Percentiles rank a stretch among this genome's conserved stretches.
These are phyloP conservation scores for Zasmidium cellare DNA, from an alignment of 2,329 filamentous ascomycete species.

Conservation along the genomic window DNA sequence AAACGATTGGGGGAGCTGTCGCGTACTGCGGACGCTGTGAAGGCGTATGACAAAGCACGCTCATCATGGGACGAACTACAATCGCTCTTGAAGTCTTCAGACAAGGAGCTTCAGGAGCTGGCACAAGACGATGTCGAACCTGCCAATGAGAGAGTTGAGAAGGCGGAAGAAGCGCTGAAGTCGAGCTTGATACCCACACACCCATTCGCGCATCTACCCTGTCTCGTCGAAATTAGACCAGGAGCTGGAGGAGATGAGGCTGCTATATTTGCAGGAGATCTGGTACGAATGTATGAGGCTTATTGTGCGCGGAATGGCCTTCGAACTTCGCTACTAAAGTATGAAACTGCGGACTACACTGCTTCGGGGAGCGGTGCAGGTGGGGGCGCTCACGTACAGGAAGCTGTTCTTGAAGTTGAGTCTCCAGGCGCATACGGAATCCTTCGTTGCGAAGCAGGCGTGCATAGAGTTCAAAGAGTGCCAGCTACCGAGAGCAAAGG, in stretches of 20 bases:
- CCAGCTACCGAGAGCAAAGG: conserved; percentile 89
- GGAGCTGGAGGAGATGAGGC: conserved; percentile 92
- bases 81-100: conserved; percentile 62
- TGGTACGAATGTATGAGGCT: conserved; percentile 85
- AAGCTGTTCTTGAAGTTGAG: conserved; percentile 84
- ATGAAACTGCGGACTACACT: conserved; percentile 68
- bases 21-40: conserved; percentile 52
- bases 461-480: conserved; percentile 92
- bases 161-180: conserved; percentile 68
- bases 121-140: conserved; percentile 69
- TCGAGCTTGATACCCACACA: conserved; percentile 80
- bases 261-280: conserved; percentile 80
- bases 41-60: conserved; percentile 59
- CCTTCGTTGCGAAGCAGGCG: conserved; percentile 85
- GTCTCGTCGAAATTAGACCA: conserved; percentile 86
- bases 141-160: conserved; percentile 62
- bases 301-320: conserved; percentile 73
- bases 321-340: conserved; percentile 70
- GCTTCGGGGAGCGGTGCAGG: conserved; percentile 51
- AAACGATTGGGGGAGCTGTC: conserved; percentile 60
- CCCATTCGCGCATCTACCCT: conserved; percentile 85
- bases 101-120: conserved; percentile 59
- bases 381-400: conserved; percentile 70
- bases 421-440: conserved; percentile 75
- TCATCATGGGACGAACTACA: conserved; percentile 69